phyloP scores from a whole-genome alignment of 371 early-diverging fungal species.

The Catenaria anguillulae region DNA sequence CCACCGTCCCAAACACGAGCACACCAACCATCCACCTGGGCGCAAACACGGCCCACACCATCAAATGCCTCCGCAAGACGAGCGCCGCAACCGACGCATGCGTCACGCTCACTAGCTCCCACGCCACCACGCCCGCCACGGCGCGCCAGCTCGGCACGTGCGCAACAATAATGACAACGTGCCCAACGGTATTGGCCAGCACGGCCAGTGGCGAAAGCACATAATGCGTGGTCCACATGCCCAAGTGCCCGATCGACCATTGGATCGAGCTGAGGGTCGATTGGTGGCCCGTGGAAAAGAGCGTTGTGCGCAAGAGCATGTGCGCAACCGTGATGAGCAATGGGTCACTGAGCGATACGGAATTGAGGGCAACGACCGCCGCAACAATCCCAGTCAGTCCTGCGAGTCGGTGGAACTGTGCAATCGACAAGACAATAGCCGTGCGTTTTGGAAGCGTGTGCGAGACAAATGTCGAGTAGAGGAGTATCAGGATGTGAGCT shows the following conservation, averaged over 20 bases:
- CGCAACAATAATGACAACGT: slow-evolving; percentile 36
- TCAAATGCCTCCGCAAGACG: slow-evolving; percentile 63
- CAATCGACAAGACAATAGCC: too few species aligned
- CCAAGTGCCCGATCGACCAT: slow-evolving; percentile 76
- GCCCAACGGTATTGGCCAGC: slow-evolving; percentile 57
- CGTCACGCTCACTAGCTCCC: neutral
- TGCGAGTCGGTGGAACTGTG: neutral
- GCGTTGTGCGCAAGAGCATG: slow-evolving; percentile 22
- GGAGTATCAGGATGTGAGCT: too few species aligned
- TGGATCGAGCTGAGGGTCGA: slow-evolving; percentile 71
- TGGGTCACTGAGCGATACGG: neutral
- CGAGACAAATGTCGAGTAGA: too few species aligned
- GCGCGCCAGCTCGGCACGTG: slow-evolving; percentile 2
- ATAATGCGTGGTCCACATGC: slow-evolving; percentile 53
- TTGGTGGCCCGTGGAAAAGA: slow-evolving; percentile 85
- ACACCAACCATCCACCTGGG: slow-evolving; percentile 66
- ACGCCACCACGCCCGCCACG: slow-evolving; percentile 4
- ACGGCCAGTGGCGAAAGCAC: slow-evolving; percentile 55
- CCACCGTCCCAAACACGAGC: slow-evolving; percentile 22
- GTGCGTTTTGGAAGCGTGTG: too few species aligned
- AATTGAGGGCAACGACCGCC: slow-evolving; percentile 19
- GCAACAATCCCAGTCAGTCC: neutral
- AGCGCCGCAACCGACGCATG: slow-evolving; percentile 20
- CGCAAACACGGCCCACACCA: slow-evolving; percentile 92
- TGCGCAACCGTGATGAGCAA: slow-evolving; percentile 10